These are phyloP conservation scores for Salvia sclarea DNA, from an alignment of 305 asterid genomes.

Conservation along the genomic window DNA sequence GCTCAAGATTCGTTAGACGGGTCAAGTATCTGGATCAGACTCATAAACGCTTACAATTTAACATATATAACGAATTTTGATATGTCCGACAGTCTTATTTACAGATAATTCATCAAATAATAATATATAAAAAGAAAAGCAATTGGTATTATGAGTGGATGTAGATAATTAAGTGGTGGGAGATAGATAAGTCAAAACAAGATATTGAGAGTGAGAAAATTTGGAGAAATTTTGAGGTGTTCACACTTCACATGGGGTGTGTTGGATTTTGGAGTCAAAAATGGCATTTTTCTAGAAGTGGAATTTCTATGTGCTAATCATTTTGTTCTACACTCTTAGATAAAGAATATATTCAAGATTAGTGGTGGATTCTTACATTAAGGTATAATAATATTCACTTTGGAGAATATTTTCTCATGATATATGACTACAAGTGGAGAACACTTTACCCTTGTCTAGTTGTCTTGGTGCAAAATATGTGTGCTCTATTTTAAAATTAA, in stretches of 20 bases:
- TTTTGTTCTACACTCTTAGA: slow-evolving; percentile 5
- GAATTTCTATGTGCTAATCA: slow-evolving; percentile 26
- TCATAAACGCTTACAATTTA: no score
- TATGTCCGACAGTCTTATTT: no score
- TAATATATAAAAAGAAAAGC: background rate
- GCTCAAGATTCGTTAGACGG: no score
- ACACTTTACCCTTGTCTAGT: no score
- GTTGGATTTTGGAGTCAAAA: background rate
- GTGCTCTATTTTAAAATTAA: no score
- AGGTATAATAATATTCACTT: background rate
- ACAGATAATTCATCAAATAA: no score
- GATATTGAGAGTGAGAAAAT: background rate
- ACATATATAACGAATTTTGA: no score
- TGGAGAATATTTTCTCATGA: background rate
- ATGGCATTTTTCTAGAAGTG: slow-evolving; percentile 31
- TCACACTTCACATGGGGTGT: no score
- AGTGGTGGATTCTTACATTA: no score
- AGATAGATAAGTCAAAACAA: background rate
- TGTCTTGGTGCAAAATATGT: no score
- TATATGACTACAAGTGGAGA: background rate
- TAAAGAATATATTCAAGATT: background rate
- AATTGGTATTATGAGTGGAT: background rate
- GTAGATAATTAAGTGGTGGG: background rate
- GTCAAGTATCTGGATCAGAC: no score
- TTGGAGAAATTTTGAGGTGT: background rate